Base-by-base conservation (phyloP, 1,284 basidiomycete species). In the Fereydounia khargensis region DNA sequence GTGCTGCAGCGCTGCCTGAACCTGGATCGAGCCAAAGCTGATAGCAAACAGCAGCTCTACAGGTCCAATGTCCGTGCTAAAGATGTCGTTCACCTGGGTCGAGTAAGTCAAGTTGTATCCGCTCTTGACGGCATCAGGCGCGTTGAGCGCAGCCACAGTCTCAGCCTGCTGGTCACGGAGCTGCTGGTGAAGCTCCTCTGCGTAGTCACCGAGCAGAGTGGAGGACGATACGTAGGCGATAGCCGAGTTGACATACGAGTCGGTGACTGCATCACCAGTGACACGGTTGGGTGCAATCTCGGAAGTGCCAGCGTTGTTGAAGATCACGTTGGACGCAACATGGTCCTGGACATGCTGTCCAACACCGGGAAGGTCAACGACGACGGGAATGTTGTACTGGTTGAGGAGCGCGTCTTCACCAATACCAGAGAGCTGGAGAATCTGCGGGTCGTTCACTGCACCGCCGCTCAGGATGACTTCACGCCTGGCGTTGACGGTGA, bases 291-390 rank as follows among this genome's bases (percentile, higher is more conserved):
- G 65, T 0, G 65, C 47, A 36, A 68, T 57, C 11, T 49, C 80
- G 39, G 81, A 77, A 5, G 28, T 11, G 3, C 76, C 77, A 14
- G 70, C 77, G 3, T 82, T 80, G 34, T 77, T 76, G 77, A 78
- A 84, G 5, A 78, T 72, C 8, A 85, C 77, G 54, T 79, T 76
- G 16, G 81, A 79, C 45, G 50, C 53, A 30, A 50, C 30, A 50
- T 50, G 86, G 70, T 89, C 86, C 71, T 86, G 85, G 34, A 88
- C 70, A 76, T 87, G 84, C 75, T 85, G 83, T 1, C 87, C 87
- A 42, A 90, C 87, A 44, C 84, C 85, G 4, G 86, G 85, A 2
- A 87, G 78, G 50, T 83, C 82, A 31, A 79, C 51, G 10, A 73
- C 63, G 46, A 63, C 50, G 9, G 42, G 37, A 21, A 85, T 84